Evolutionary conservation across 129 eudicot genomes (phyloP).

Genomic region (Flaveria robusta): DNA sequence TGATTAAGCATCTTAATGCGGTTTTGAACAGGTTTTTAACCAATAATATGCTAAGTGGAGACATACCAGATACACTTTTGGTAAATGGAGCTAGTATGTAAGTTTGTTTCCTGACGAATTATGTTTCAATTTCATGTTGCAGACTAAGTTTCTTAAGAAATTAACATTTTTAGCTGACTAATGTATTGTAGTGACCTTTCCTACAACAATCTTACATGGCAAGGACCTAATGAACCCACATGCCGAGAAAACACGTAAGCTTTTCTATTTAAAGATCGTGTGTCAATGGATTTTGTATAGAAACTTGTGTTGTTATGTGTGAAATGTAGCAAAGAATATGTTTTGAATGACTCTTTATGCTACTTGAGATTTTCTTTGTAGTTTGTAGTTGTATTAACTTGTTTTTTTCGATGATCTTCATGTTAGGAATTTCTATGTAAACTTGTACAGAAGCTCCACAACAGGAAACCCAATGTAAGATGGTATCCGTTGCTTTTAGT

Average conservation of each 20-base stretch:
- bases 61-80: conserved; percentile 64
- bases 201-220: conserved; percentile 82
- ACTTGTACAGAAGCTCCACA: conserved; percentile 77
- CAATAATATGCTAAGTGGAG: conserved; percentile 74
- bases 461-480: conserved; percentile 54
- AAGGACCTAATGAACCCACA: conserved; percentile 60
- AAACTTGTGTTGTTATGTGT: conserved; percentile 2
- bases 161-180: conserved; percentile 9
- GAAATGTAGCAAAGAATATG: background rate
- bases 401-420: conserved; percentile 1
- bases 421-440: conserved; percentile 61
- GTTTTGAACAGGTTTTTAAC: conserved; percentile 59
- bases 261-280: background rate
- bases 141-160: background rate
- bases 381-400: background rate
- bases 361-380: background rate
- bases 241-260: conserved; percentile 65
- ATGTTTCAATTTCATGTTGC: background rate
- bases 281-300: background rate
- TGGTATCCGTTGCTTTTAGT: conserved; percentile 22
- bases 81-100: conserved; percentile 77
- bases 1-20: conserved; percentile 9
- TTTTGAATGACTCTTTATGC: conserved; percentile 9
- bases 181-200: conserved; percentile 75
- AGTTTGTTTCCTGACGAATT: conserved; percentile 26